A percentile compares a stretch with the other conserved stretches of the same genome.
Conservation (phyloP, 805 yeast species). For the Candida michaelii region DNA sequence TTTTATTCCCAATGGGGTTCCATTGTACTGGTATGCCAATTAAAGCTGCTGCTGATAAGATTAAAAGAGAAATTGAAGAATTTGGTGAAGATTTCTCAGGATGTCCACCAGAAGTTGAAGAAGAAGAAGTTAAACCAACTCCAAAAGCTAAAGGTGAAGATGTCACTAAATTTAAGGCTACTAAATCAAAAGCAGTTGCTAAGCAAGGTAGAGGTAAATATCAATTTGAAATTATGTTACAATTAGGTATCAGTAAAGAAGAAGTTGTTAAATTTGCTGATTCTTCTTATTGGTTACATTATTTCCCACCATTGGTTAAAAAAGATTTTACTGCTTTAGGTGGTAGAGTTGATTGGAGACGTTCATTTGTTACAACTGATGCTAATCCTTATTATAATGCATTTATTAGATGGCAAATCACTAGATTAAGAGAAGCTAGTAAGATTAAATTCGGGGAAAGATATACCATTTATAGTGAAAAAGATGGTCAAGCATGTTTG, state of each 20-base stretch:
- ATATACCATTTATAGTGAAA: conserved; percentile 94
- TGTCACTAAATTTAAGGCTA: conserved; percentile 86
- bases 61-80: conserved; percentile 85
- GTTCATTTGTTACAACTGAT: conserved; percentile 93
- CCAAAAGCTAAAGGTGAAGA: conserved; percentile 55
- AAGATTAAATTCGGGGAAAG: conserved; percentile 98
- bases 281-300: conserved; percentile 84
- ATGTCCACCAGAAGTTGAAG: conserved; percentile 63
- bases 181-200: conserved; percentile 90
- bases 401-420: conserved; percentile 96
- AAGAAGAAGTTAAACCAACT: conserved; percentile 49
- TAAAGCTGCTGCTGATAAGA: conserved; percentile 91
- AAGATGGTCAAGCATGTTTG: conserved; percentile 99
- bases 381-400: conserved; percentile 93
- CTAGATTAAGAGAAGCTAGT: conserved; percentile 76
- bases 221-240: conserved; percentile 96
- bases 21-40: conserved; percentile 99
- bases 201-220: conserved; percentile 92
- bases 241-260: conserved; percentile 80
- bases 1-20: conserved; percentile 94
- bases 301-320: conserved; percentile 89
- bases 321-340: conserved; percentile 79
- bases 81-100: conserved; percentile 81
- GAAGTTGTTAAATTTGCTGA: conserved; percentile 89
- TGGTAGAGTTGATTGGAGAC: conserved; percentile 97